These are phyloP conservation scores for Trypanosoma congolense DNA, from an alignment of 208 protist species.

Conservation along the genomic window DNA sequence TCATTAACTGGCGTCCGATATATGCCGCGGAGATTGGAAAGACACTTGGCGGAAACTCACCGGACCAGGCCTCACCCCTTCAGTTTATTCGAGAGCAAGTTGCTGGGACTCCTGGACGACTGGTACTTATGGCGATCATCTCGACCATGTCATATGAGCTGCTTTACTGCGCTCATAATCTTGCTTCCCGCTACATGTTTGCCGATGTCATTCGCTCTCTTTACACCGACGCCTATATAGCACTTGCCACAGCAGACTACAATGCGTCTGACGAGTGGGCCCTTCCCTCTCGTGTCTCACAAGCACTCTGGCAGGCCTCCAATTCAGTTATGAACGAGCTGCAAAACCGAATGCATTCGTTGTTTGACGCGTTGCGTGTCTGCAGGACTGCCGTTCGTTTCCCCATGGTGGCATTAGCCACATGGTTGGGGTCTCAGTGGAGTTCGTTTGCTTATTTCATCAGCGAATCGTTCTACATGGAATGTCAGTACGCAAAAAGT, in stretches of 20 bases:
- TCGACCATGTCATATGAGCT: slow-evolving; percentile 13
- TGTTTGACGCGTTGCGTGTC: slow-evolving; percentile 14
- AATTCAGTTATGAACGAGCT: slow-evolving; percentile 37
- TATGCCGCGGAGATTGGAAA: slow-evolving; percentile 17
- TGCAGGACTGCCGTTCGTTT: slow-evolving; percentile 10
- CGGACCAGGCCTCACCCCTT: background rate
- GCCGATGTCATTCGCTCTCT: slow-evolving; percentile 19
- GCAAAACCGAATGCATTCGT: slow-evolving; percentile 16
- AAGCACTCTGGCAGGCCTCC: slow-evolving; percentile 32
- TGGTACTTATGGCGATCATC: slow-evolving; percentile 14
- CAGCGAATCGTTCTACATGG: slow-evolving; percentile 19
- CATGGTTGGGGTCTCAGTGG: slow-evolving; percentile 24
- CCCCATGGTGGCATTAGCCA: slow-evolving; percentile 16
- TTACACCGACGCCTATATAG: slow-evolving; percentile 31
- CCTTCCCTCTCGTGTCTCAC: slow-evolving; percentile 30
- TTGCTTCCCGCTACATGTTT: slow-evolving; percentile 7
- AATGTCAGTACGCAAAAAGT: slow-evolving; percentile 14
- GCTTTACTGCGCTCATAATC: slow-evolving; percentile 13
- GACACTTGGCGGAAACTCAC: background rate
- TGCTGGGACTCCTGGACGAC: slow-evolving; percentile 2
- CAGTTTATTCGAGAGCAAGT: slow-evolving; percentile 12
- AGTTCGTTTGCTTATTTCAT: slow-evolving; percentile 13
- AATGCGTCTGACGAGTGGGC: slow-evolving; percentile 28
- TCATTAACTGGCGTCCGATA: slow-evolving; percentile 18
- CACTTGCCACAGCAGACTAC: slow-evolving; percentile 44